These are phyloP conservation scores for Malus hybrid DNA, from an alignment of 331 rosid genomes.

Conservation along the genomic window DNA sequence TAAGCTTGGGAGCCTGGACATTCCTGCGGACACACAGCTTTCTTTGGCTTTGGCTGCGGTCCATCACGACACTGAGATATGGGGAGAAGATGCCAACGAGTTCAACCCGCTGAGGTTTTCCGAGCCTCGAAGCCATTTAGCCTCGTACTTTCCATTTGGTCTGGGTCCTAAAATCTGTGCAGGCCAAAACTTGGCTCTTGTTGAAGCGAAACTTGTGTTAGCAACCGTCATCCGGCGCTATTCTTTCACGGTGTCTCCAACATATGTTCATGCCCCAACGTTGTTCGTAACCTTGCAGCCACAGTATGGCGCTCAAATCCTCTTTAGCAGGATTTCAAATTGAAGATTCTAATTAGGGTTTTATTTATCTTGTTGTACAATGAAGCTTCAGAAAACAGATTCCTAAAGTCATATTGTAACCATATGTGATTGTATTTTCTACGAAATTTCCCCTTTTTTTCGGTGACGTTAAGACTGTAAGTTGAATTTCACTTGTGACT, in stretches of 20 bases:
- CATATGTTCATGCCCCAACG: constrained; percentile 58
- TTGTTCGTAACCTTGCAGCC: constrained; percentile 53
- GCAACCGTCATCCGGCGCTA: constrained; percentile 41
- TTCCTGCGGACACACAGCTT: constrained; percentile 60
- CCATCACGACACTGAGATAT: constrained; percentile 56
- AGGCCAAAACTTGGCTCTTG: constrained; percentile 68
- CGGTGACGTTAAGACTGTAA: no score
- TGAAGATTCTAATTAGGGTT: background rate
- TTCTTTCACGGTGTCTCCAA: constrained; percentile 45
- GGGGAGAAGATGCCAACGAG: constrained; percentile 70
- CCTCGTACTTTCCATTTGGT: constrained; percentile 58
- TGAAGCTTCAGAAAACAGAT: no score
- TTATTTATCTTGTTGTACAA: no score
- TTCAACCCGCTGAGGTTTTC: constrained; percentile 66
- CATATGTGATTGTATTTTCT: no score
- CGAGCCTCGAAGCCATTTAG: constrained; percentile 57
- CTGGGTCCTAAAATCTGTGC: constrained; percentile 54
- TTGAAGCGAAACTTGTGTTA: constrained; percentile 52
- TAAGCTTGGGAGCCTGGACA: constrained; percentile 38
- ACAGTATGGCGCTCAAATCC: constrained; percentile 68
- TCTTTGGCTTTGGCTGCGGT: constrained; percentile 41
- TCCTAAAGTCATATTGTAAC: no score
- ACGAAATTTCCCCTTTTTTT: no score
- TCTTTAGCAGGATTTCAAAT: constrained; percentile 24
- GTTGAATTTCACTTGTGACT: no score